Evolutionary conservation across 78 protist species (phyloP), one percentile per base, ranked within the genome.

Genomic region (Dictyostelium intermedium): DNA sequence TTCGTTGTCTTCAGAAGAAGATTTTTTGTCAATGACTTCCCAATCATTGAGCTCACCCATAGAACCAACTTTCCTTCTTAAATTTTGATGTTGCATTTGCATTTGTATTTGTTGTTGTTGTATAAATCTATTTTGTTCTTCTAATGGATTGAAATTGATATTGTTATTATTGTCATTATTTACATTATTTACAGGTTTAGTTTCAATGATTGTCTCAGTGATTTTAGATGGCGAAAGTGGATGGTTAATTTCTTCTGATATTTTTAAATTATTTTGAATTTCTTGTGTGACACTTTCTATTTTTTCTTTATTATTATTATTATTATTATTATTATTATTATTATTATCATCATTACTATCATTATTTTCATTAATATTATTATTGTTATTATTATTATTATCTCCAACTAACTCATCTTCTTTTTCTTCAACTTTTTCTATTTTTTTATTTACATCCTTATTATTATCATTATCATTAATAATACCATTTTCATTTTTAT

Each of bases 61-160:
- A 32, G 77, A 70, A 13, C 77, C 77, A 3, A 70, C 77, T 32
- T 70, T 70, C 41, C 77, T 70, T 70, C 77, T 70, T 70, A 70
- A 70, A 14, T 32, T 70, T 70, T 70, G 77, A 27, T 70, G 16
- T 70, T 25, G 77, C 34, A 14, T 16, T 70, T 25, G 37, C 41
- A 32, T 25, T 32, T 25, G 77, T 25, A 63, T 50, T 50, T 50
- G 61, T 50, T 50, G 61, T 50, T 50, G 61, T 50, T 50, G 61
- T 50, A 50, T 50, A 50, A 50, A 50, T 50, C 61, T 50, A 50
- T 50, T 50, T 50, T 50, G 80, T 73, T 73, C 47, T 76, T 35
- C 23, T 25, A 60, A 81, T 81, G 34, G 34, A 23, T 14, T 16
- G 56, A 61, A 10, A 50, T 53, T 80, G 10, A 10, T 80, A 50